Evolutionary conservation across 257 asterid species (phyloP).

Genomic region (Solanum medicagineum): DNA sequence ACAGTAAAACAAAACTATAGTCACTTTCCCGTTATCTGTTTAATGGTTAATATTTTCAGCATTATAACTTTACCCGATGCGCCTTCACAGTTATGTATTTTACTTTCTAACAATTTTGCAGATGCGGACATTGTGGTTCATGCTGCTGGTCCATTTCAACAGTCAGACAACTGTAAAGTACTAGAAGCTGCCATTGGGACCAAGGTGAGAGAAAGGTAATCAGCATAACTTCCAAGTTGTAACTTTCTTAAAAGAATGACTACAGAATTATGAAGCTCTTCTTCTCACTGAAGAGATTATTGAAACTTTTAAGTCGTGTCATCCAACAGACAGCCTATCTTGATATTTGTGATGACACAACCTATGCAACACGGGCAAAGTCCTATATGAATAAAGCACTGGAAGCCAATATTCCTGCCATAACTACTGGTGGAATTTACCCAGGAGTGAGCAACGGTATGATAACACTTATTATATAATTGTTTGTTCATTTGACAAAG

Average conservation of each 20-base stretch:
- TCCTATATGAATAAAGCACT: constrained; percentile 61
- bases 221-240: constrained; percentile 1
- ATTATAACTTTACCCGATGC: background rate
- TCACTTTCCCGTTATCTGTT: background rate
- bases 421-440: constrained; percentile 90
- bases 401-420: constrained; percentile 72
- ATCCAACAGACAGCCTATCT: constrained; percentile 72
- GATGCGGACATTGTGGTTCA: constrained; percentile 89
- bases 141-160: constrained; percentile 97
- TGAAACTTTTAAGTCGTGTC: background rate
- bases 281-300: background rate
- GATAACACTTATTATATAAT: constrained; percentile 24
- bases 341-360: constrained; percentile 92
- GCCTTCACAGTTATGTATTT: background rate
- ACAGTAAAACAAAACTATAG: background rate
- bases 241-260: background rate
- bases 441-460: constrained; percentile 99
- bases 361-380: constrained; percentile 63
- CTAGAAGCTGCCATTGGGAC: constrained; percentile 89
- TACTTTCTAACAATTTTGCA: constrained; percentile 15
- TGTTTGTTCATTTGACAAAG: background rate
- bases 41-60: background rate
- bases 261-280: background rate
- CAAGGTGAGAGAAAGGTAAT: constrained; percentile 94
- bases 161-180: constrained; percentile 56